Evolutionary conservation across 2,329 filamentous ascomycete species (phyloP), one percentile per base, ranked within the genome.

Genomic region (Penicillium nordicum): DNA sequence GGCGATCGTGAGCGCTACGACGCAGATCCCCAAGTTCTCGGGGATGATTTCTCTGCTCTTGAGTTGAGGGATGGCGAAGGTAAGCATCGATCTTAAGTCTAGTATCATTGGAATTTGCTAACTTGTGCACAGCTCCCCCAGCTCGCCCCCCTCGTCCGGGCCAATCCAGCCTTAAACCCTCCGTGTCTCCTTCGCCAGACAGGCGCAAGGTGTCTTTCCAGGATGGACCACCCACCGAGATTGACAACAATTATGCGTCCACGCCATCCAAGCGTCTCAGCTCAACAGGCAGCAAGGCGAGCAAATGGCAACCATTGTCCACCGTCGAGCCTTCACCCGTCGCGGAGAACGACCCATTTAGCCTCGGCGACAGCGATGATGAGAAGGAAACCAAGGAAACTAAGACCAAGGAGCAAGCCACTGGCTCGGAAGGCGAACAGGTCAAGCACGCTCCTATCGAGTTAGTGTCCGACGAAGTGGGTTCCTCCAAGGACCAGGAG

Each of bases 241-340:
- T 96, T 45, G 83, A 88, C 64, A 86, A 80, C 34, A 72, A 88
- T 57, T 94, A 95, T 55, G 79, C 82, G 11, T 83, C 86, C 71
- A 71, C 76, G 78, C 50, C 80, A 74, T 29, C 79, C 78, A 63
- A 85, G 81, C 74, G 84, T 80, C 69, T 75, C 64, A 72, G 78
- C 46, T 67, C 72, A 5, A 65, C 67, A n/a, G 79, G 80, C 46
- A 76, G 78, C 63, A 94, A 92, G 77, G 76, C 84, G 44, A 97
- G 92, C 82, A 99, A 99, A 78, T 99, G 94, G 94, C 93, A 99
- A 74, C 93, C 94, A 10, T 79, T 99, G 65, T 91, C 92, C 12
- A 83, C 88, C 0, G 86, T 97, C 14, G 90, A 95, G 62, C 91
- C 92, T 1, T 88, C 84, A 61, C 92, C 93, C 14, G 88, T 96